Evolutionary conservation across 164 flowering plant genomes (phyloP), one percentile per base, ranked within the genome.

Genomic region (Aristolochia californica): DNA sequence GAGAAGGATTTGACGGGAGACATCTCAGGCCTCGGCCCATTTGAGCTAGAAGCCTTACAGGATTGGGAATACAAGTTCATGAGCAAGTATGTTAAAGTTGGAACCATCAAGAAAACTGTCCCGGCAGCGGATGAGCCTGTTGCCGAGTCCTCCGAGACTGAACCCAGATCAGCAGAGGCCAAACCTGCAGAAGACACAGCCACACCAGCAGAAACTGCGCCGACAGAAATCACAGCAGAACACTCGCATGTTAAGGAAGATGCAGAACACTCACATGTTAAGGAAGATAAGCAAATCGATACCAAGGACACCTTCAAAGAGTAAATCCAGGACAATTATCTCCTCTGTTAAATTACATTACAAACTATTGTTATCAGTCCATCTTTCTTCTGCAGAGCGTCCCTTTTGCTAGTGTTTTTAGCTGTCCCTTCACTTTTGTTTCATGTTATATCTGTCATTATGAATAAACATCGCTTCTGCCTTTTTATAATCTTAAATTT

Each of bases 61-160:
- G 99, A 94, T 55, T 90, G 99, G 99, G 99, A 94, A 48, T 85
- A 84, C 82, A 94, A 86, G 71, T 88, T 94, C 68, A 88, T 85
- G 96, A 76, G 88, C 83, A 94, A 90, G 71, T 94, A 90, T 65
- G 87, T 76, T 2, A 90, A 85, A 69, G 99, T 94, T 56, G 99
- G 99, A 48, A 75, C 87, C 1, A 58, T 90, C 48, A 79, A 75
- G 66, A 74, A 67, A 61, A 50, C 70, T 9, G 73, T 69, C 10
- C 69, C 80, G 17, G 83, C 43, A 30, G 43, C 66, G 7, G 76
- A 80, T 27, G 77, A 55, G 3, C 66, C 67, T 18, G 17, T 69
- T 20, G 70, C 50, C 13, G 77, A 75, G 43, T 45, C 83, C 23
- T 62, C 71, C 4, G 77, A 68, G 52, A 28, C 59, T 11, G 70